These are phyloP conservation scores for Trichoderma aggressivum DNA, from an alignment of 2,329 filamentous ascomycete species.

Conservation along the genomic window DNA sequence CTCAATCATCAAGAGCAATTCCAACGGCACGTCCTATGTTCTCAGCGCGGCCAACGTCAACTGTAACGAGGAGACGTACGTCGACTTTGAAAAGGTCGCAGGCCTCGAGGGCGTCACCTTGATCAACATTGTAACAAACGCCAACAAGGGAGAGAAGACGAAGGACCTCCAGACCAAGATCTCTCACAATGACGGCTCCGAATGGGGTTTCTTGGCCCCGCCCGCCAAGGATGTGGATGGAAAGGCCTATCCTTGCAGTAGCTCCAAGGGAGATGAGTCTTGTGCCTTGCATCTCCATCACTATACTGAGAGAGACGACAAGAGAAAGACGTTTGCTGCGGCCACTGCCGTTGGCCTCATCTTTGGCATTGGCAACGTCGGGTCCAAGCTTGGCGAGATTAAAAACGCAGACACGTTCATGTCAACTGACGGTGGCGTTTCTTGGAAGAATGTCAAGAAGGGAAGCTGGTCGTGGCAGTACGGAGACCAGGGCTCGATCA, in stretches of 20 bases:
- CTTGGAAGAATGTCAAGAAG: constrained; percentile 81
- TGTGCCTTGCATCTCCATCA: constrained; percentile 92
- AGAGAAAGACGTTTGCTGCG: constrained; percentile 81
- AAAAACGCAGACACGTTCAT: constrained; percentile 86
- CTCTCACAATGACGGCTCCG: constrained; percentile 91
- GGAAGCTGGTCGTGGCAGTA: constrained; percentile 91
- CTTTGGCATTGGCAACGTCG: constrained; percentile 90
- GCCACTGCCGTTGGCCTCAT: constrained; percentile 84
- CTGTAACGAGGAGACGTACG: constrained; percentile 70
- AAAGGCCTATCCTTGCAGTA: constrained; percentile 67
- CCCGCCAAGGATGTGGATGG: constrained; percentile 67
- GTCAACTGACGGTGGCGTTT: constrained; percentile 85
- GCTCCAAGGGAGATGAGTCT: constrained; percentile 54
- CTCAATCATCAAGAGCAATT: constrained; percentile 95
- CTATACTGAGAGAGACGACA: constrained; percentile 85
- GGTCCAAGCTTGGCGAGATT: constrained; percentile 59
- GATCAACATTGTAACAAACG: constrained; percentile 80
- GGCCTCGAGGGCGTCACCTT: constrained; percentile 87
- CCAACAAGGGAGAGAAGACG: constrained; percentile 66
- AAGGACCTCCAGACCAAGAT: constrained; percentile 90
- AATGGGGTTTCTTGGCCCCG: constrained; percentile 76
- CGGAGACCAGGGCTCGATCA: constrained; percentile 89
- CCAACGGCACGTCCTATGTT: constrained; percentile 93
- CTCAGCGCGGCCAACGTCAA: constrained; percentile 80
- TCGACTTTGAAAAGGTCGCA: constrained; percentile 95